Evolutionary conservation across 495 filamentous ascomycete genomes (phyloP), one percentile per base, ranked within the genome.

Genomic region (Bryoglossum gracile): DNA sequence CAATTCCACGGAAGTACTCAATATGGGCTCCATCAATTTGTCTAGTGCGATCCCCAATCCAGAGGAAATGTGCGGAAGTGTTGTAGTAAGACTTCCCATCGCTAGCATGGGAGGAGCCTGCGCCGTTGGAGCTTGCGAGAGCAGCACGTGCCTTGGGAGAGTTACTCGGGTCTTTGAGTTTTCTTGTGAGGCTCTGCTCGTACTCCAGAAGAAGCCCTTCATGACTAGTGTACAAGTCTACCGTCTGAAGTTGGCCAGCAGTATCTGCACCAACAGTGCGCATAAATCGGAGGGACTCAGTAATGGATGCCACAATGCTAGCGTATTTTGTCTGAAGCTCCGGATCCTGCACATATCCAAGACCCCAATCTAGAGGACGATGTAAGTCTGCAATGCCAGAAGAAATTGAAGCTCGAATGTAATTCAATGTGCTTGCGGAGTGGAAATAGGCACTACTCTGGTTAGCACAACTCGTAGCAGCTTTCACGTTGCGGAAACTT

Each of bases 21-120:
- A 98, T 81, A 66, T 98, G 92, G 0, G 87, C 94, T 51, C 87
- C 86, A 66, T 88, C 81, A 21, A 96, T 73, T 60, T 96, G 91
- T 24, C 92, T 81, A 1, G 92, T 98, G 46, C 92, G 85, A 65
- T 98, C 92, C 22, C 92, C 92, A 60, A 98, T 91, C 92, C 92
- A 98, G 58, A 98, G 74, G 70, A 98, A 96, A 65, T 97, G 94
- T 0, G 87, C 85, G n/a, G 86, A 92, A 0, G 92, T 97, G 62
- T 92, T 79, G 67, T 85, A 94, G 71, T 80, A 89, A 48, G 73
- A 70, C 58, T 72, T 76, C 17, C 50, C 54, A 26, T 54, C 46
- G 40, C 36, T 30, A 13, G 5, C 6, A 30, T 30, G 6, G 26
- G 13, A 30, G 5, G 6, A 5, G 13, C 26, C 26, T 5, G 13